Evolutionary conservation across 768 basidiomycete species (phyloP).

Genomic region (Boletus huronensis): DNA sequence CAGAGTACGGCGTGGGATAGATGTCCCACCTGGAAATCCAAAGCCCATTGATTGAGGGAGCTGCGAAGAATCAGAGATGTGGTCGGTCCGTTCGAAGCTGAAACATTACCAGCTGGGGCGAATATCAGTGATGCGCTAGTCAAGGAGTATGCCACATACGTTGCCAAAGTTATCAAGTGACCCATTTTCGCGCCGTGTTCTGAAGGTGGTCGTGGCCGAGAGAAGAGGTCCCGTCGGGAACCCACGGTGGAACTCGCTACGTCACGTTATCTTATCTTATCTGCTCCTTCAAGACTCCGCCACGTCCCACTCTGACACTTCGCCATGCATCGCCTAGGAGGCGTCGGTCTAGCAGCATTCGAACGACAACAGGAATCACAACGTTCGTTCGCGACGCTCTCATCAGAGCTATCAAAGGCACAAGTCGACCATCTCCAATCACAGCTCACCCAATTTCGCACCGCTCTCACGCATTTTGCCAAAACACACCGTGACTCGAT

Average conservation of each 20-base stretch:
- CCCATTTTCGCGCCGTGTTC: constrained; percentile 49
- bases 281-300: background rate
- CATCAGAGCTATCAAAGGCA: constrained; percentile 66
- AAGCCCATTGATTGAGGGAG: constrained; percentile 95
- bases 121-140: background rate
- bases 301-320: background rate
- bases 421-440: constrained; percentile 78
- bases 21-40: constrained; percentile 79
- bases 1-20: background rate
- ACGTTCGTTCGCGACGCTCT: constrained; percentile 78
- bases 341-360: constrained; percentile 86
- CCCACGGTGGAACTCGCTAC: background rate
- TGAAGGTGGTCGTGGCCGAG: background rate
- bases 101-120: constrained; percentile 24
- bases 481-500: constrained; percentile 82
- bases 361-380: constrained; percentile 82
- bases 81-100: background rate
- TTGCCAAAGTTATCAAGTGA: constrained; percentile 84
- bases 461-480: constrained; percentile 77
- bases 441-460: constrained; percentile 82
- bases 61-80: constrained; percentile 39
- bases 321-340: constrained; percentile 67
- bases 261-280: constrained; percentile 17
- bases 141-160: constrained; percentile 45
- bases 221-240: background rate